Evolutionary conservation across 805 yeast species (phyloP), one percentile per base, ranked within the genome.

Genomic region (Ogataea glucozyma): DNA sequence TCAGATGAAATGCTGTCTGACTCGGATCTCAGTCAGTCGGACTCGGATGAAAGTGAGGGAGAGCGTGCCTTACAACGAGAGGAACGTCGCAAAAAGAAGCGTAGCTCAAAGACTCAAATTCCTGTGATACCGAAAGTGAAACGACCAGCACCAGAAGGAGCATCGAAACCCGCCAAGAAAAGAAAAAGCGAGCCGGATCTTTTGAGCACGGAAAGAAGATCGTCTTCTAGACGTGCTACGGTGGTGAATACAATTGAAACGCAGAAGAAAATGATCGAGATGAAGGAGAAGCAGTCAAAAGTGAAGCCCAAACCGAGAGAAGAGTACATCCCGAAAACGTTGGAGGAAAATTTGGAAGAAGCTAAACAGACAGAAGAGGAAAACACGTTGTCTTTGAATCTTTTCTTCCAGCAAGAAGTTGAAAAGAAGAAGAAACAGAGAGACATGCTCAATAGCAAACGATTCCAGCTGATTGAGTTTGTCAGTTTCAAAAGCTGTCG

Each of bases 361-460:
- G 98, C 99, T 1, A 69, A 81, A 34, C 85, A 83, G 53, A 93
- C 97, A 0, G 99, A 93, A 64, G 73, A 76, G 58, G 74, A 76
- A 32, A 93, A 93, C 61, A 67, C 80, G 2, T 69, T 78, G 20
- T 85, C 97, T 3, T 69, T 93, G 51, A 80, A 85, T 48, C 72
- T 76, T 54, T 93, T 86, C 58, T 79, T 83, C 54, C 95, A 90
- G 54, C 91, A 87, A 58, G 99, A 93, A 60, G 69, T 84, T 31
- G 82, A 79, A 35, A 83, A 88, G 55, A 88, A 88, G 60, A 82
- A 83, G 60, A 76, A 76, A 41, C 91, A 90, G 57, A 70, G 90
- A 43, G 88, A 84, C 33, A 66, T 85, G 46, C 78, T 86, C 61
- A 71, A 79, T 45, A 83, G 83, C 57, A 79, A 74, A 53, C 77